phyloP scores from a whole-genome alignment of 2,329 filamentous ascomycete genomes.

The Ceratocystis harringtonii region DNA sequence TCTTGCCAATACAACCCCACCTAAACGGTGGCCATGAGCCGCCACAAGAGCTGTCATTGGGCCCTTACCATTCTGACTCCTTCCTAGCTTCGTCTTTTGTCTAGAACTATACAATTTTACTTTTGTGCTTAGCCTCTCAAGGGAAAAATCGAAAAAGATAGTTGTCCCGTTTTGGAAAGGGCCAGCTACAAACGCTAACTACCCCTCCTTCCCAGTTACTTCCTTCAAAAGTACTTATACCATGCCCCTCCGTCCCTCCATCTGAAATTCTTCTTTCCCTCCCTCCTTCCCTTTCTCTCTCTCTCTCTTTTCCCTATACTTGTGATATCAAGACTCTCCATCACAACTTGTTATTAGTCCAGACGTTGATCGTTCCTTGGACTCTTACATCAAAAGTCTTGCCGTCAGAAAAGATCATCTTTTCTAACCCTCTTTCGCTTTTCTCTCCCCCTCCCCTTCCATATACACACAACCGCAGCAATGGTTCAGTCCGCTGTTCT shows the following conservation, averaged over 20 bases:
- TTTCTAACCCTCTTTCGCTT: neutral
- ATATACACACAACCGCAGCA: constrained; percentile 26
- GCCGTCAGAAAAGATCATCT: constrained; percentile 5
- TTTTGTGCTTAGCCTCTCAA: neutral
- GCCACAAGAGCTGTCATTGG: neutral
- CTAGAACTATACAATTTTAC: neutral
- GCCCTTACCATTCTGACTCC: neutral
- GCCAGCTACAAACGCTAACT: neutral
- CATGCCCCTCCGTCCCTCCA: constrained; percentile 6
- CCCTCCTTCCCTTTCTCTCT: constrained; percentile 10
- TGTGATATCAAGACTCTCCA: constrained; percentile 10
- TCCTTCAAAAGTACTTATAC: constrained; percentile 10
- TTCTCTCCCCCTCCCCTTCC: neutral
- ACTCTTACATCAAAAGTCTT: constrained; percentile 10
- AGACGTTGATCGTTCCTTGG: constrained; percentile 13
- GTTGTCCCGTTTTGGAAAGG: neutral
- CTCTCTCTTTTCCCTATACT: constrained; percentile 6
- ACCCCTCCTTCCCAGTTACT: neutral
- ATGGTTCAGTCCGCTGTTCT: constrained; percentile 65
- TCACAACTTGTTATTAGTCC: constrained; percentile 11
- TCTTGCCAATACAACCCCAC: neutral
- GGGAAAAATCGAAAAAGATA: neutral
- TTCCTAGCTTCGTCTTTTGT: neutral
- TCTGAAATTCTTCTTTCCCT: neutral
- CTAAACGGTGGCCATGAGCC: constrained; percentile 5